Percentiles rank a stretch among this genome's conserved stretches.
phyloP scores from a whole-genome alignment of 2,329 filamentous ascomycete genomes.

The Curvularia verruculosa region DNA sequence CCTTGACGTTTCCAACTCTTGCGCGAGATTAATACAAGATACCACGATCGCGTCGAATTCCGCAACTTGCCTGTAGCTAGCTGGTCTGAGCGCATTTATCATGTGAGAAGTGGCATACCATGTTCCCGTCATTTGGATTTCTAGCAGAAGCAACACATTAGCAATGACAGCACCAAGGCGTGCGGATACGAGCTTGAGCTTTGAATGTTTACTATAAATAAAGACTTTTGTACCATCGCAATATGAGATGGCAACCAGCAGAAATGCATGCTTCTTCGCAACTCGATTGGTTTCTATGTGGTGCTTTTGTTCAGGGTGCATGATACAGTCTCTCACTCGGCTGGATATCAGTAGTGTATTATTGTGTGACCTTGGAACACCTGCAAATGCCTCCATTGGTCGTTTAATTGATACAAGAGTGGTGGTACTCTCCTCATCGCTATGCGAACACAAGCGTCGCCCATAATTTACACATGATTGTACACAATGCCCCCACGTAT shows the following conservation, averaged over 20 bases:
- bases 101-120: conserved; percentile 18
- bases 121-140: conserved; percentile 23
- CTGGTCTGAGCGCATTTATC: conserved; percentile 33
- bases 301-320: background rate
- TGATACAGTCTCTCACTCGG: background rate
- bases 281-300: background rate
- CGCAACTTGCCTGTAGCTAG: conserved; percentile 29
- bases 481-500: conserved; percentile 14
- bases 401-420: conserved; percentile 7
- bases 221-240: conserved; percentile 16
- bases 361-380: conserved; percentile 7
- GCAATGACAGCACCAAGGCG: conserved; percentile 10
- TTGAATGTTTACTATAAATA: conserved; percentile 11
- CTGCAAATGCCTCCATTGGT: conserved; percentile 19
- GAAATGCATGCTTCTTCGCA: conserved; percentile 21
- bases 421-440: conserved; percentile 7
- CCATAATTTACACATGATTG: conserved; percentile 11
- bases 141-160: conserved; percentile 13
- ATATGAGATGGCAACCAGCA: conserved; percentile 17
- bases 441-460: conserved; percentile 8
- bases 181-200: conserved; percentile 8
- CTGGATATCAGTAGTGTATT: background rate
- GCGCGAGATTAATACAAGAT: conserved; percentile 33
- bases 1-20: conserved; percentile 11
- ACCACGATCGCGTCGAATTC: conserved; percentile 28